phyloP scores from a whole-genome alignment of 768 basidiomycete genomes.

The Tephrocybe rancida region DNA sequence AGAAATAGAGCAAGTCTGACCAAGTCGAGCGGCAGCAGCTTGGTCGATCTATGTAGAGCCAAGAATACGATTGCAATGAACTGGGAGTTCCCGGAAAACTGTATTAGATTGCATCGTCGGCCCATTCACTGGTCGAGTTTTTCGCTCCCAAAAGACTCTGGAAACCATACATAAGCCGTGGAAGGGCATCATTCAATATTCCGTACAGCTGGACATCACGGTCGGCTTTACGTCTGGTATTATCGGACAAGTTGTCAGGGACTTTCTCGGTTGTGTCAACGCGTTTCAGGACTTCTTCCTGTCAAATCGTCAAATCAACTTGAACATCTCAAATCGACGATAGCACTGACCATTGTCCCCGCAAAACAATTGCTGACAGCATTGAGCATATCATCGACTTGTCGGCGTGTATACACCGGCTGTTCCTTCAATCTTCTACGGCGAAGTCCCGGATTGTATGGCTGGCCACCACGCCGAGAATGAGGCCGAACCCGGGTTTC shows the following conservation, averaged over 20 bases:
- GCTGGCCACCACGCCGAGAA: slow-evolving; percentile 5
- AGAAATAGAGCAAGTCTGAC: too few species aligned
- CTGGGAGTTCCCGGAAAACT: too few species aligned
- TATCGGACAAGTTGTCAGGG: not conserved
- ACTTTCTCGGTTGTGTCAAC: not conserved
- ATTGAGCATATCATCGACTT: slow-evolving; percentile 16
- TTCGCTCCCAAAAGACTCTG: slow-evolving; percentile 13
- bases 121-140: too few species aligned
- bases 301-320: not conserved
- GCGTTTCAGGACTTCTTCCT: slow-evolving; percentile 15
- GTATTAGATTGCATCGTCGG: too few species aligned
- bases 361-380: slow-evolving; percentile 14
- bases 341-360: slow-evolving; percentile 10
- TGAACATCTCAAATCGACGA: not conserved
- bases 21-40: too few species aligned
- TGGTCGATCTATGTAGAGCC: too few species aligned
- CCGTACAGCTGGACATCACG: not conserved
- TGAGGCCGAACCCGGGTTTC: not conserved
- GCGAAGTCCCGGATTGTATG: not conserved
- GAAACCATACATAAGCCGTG: slow-evolving; percentile 7
- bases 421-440: slow-evolving; percentile 14
- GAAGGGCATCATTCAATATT: slow-evolving; percentile 7
- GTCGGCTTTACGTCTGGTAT: not conserved
- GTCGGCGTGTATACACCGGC: slow-evolving; percentile 14
- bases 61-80: too few species aligned